phyloP scores from a whole-genome alignment of 208 protist genomes.

The Vickermania spadyakhi region DNA sequence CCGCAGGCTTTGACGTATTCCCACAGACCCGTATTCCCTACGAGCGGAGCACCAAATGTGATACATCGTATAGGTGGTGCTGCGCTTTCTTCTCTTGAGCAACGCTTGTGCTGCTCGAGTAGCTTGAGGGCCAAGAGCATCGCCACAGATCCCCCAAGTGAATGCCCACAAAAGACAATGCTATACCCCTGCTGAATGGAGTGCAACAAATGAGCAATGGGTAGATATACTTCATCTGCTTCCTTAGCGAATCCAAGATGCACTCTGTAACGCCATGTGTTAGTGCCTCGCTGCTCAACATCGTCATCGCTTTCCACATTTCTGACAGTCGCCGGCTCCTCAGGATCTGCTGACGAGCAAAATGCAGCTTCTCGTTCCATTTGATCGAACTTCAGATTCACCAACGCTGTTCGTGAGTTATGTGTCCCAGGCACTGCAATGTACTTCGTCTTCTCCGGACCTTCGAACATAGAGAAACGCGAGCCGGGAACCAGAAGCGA shows the following conservation, averaged over 20 bases:
- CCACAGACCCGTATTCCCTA: conserved; percentile 58
- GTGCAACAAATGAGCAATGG: conserved; percentile 32
- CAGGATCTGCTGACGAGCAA: too few relatives aligned
- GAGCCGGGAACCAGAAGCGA: conserved; percentile 21
- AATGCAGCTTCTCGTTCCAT: conserved; percentile 12
- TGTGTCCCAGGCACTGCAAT: conserved; percentile 76
- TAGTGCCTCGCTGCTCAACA: conserved; percentile 25
- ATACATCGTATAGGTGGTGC: conserved; percentile 43
- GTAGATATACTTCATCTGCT: conserved; percentile 29
- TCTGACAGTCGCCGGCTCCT: too few relatives aligned
- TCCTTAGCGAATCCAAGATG: conserved; percentile 62
- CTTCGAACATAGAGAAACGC: conserved; percentile 61
- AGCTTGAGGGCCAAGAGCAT: conserved; percentile 49
- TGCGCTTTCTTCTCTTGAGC: too few relatives aligned
- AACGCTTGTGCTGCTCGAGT: conserved; percentile 13
- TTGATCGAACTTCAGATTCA: conserved; percentile 30
- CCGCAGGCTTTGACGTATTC: conserved; percentile 37
- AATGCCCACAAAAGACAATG: conserved; percentile 73
- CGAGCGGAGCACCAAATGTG: conserved; percentile 55
- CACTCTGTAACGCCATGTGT: conserved; percentile 35
- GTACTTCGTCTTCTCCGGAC: conserved; percentile 55
- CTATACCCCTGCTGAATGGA: conserved; percentile 47
- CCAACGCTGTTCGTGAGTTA: conserved; percentile 57
- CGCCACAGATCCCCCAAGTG: conserved; percentile 61
- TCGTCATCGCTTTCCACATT: conserved; percentile 13